A percentile compares a stretch with the other conserved stretches of the same genome.
Conservation (phyloP, 2,329 filamentous ascomycete genomes). For the Neofusicoccum ribis region DNA sequence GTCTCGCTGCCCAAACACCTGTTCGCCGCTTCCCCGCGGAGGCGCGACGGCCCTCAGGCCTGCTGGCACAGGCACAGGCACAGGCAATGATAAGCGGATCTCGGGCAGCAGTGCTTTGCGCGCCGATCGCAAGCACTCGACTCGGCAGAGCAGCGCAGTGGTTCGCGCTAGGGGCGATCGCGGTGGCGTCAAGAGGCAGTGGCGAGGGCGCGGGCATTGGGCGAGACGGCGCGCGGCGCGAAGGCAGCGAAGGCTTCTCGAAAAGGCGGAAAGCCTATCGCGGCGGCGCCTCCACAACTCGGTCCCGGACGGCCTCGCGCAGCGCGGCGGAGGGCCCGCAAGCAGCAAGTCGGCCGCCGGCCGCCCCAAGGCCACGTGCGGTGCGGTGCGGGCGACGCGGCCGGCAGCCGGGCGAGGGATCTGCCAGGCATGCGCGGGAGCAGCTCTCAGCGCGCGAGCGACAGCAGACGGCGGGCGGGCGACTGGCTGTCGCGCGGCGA, state of each 20-base stretch:
- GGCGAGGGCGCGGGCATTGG: neutral
- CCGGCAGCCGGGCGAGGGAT: neutral
- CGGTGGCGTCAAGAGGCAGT: neutral
- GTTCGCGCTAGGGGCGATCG: slow-evolving; percentile 17
- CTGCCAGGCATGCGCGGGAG: no score
- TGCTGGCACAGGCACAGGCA: neutral
- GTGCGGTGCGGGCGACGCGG: neutral
- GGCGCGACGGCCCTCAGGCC: neutral
- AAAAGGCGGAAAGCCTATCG: slow-evolving; percentile 1
- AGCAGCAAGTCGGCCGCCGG: neutral
- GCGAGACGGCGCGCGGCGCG: no score
- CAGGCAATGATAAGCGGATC: neutral
- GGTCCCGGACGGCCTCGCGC: neutral
- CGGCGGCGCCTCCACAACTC: slow-evolving; percentile 2
- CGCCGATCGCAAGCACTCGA: neutral
- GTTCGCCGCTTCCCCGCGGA: neutral
- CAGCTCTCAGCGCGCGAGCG: no score
- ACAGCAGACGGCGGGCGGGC: no score
- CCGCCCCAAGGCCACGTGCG: neutral
- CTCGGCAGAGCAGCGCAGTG: slow-evolving; percentile 8
- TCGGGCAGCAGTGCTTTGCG: slow-evolving; percentile 1
- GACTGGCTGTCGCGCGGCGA: neutral
- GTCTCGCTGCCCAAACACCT: slow-evolving; percentile 2
- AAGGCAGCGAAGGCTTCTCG: neutral
- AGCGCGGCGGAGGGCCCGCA: neutral